phyloP scores from a whole-genome alignment of 352 stramenopile genomes.

The Pythium guiyangense region DNA sequence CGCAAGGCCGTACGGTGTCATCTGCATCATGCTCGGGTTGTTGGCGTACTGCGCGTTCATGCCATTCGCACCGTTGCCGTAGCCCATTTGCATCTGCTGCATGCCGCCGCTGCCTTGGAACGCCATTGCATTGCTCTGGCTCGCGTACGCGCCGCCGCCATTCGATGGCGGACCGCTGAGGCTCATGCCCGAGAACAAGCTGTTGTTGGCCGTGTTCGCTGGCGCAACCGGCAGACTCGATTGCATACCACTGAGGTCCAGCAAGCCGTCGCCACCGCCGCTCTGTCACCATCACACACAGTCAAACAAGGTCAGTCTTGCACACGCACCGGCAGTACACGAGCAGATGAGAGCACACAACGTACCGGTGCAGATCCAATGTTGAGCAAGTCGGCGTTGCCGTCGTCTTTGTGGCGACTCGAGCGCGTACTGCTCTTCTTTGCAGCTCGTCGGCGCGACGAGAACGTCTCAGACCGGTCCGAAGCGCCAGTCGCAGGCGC shows the following conservation, averaged over 20 bases:
- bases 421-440: constrained; percentile 59
- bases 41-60: constrained; percentile 39
- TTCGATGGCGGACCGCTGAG: constrained; percentile 18
- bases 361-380: constrained; percentile 35
- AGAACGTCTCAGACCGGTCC: constrained; percentile 64
- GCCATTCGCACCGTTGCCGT: constrained; percentile 21
- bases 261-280: constrained; percentile 19
- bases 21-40: constrained; percentile 65
- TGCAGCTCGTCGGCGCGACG: constrained; percentile 56
- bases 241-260: constrained; percentile 42
- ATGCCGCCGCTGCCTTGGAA: constrained; percentile 12
- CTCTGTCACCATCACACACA: not conserved
- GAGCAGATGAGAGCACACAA: not conserved
- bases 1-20: constrained; percentile 68
- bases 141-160: constrained; percentile 25
- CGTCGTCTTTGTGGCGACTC: constrained; percentile 53
- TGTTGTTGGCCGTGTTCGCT: constrained; percentile 17
- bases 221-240: constrained; percentile 36
- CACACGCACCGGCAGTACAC: not conserved
- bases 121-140: constrained; percentile 28
- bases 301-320: not conserved
- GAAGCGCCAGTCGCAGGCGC: constrained; percentile 21
- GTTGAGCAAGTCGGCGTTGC: constrained; percentile 54
- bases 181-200: constrained; percentile 69
- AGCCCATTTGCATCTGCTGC: constrained; percentile 13